A percentile compares a stretch with the other conserved stretches of the same genome.
Conservation (phyloP, 148 eudicot species). For the Diospyros lotus region DNA sequence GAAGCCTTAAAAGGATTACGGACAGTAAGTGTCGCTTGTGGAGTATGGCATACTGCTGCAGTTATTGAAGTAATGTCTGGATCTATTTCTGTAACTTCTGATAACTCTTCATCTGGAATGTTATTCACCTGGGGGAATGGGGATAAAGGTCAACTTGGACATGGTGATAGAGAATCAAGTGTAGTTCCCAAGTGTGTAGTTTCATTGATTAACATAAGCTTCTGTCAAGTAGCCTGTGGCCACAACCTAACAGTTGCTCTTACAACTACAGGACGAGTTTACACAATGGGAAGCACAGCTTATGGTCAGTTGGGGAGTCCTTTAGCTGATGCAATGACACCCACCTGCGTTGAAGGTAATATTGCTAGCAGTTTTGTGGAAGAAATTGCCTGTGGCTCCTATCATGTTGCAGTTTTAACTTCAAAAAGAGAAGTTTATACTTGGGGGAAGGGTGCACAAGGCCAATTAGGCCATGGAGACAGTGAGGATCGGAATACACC, state of each 20-base stretch:
- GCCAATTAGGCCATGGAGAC: constrained; percentile 92
- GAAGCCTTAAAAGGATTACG: constrained; percentile 55
- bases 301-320: constrained; percentile 63
- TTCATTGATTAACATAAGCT: constrained; percentile 32
- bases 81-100: constrained; percentile 24
- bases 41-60: constrained; percentile 96
- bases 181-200: constrained; percentile 53
- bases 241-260: constrained; percentile 59
- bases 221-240: constrained; percentile 74
- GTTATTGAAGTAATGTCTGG: constrained; percentile 45
- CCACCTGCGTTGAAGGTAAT: constrained; percentile 48
- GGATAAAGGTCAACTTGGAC: constrained; percentile 81
- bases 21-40: constrained; percentile 66
- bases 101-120: constrained; percentile 41
- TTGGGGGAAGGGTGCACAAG: constrained; percentile 91
- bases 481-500: constrained; percentile 51
- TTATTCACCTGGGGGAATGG: constrained; percentile 96
- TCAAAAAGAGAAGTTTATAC: constrained; percentile 75
- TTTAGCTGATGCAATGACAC: constrained; percentile 45
- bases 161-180: constrained; percentile 60
- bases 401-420: constrained; percentile 82
- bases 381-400: constrained; percentile 83
- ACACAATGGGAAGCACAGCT: constrained; percentile 63
- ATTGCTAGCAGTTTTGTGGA: constrained; percentile 47
- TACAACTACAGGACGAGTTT: constrained; percentile 57